Evolutionary conservation across 2,329 filamentous ascomycete species (phyloP).

Genomic region (Blastomyces parvus): DNA sequence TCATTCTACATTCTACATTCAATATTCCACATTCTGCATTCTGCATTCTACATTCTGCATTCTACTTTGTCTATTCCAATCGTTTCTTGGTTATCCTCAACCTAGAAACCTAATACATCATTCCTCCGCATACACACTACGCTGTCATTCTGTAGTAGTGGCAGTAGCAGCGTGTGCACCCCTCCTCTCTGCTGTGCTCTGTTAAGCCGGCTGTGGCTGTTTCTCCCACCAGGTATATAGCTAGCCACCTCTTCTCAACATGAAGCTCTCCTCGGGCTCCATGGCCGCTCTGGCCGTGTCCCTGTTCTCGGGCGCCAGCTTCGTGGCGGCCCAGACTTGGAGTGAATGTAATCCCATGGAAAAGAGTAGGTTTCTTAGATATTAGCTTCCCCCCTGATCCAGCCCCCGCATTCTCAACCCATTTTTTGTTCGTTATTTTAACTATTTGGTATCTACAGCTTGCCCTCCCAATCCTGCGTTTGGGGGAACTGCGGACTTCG

Average conservation of each 20-base stretch:
- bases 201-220: background rate
- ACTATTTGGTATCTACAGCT: constrained; percentile 29
- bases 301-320: constrained; percentile 11
- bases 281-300: constrained; percentile 20
- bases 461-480: constrained; percentile 73
- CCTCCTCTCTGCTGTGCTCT: background rate
- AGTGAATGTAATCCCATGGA: constrained; percentile 36
- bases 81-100: background rate
- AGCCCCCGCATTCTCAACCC: background rate
- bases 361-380: constrained; percentile 25
- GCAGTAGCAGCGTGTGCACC: too few relatives aligned
- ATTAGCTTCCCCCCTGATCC: background rate
- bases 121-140: too few relatives aligned
- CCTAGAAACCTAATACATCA: too few relatives aligned
- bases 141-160: too few relatives aligned
- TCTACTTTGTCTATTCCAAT: too few relatives aligned
- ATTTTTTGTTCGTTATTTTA: background rate
- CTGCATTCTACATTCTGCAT: too few relatives aligned
- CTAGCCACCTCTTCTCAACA: constrained; percentile 18
- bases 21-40: too few relatives aligned
- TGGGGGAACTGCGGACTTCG: constrained; percentile 69
- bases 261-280: constrained; percentile 25
- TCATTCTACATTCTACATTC: background rate
- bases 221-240: too few relatives aligned
- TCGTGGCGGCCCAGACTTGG: constrained; percentile 35